Evolutionary conservation across 2,329 filamentous ascomycete species (phyloP), one percentile per base, ranked within the genome.

Genomic region (Acephala macrosclerotiorum): DNA sequence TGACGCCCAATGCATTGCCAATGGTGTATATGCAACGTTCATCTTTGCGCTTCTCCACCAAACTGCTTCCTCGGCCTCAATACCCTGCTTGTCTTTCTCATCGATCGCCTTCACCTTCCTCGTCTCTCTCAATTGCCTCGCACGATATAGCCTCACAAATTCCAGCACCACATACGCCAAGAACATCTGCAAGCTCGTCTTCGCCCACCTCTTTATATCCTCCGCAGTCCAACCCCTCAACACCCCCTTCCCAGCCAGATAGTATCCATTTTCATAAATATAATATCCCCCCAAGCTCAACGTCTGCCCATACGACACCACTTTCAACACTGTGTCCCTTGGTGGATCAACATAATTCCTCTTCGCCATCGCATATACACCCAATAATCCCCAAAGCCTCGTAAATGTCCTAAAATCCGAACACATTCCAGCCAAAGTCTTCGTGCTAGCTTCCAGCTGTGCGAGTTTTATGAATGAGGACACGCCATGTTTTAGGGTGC

Each of bases 401-500:
- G 64, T 66, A 45, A 66, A 66, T 3, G 64, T 59, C 18, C 64
- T 14, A 42, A 62, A 66, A 20, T 66, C 64, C 14, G 64, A 62
- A 35, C 64, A 66, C 64, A 66, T 62, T 9, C 33, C 55, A 4
- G 64, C 64, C 42, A 66, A 36, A 5, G 51, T 33, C 26, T 63
- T 66, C 20, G 51, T 22, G 45, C 64, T 55, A 14, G 59, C 25
- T 22, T 49, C 60, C 2, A 66, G 56, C 25, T 66, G 60, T 18
- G 36, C 55, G 35, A 66, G 64, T 35, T 59, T 57, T 22, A 63
- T n/a, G n/a, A 60, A 33, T 2, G 62, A 42, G 20, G 47, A 25
- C 35, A 20, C 33, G 35, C 47, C 47, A 49, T 29, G n/a, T 56
- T 64, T 60, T n/a, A 64, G 20, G 5, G 47, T 47, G 11, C 16